Evolutionary conservation across 169 alveolate species (phyloP).

Genomic region (Plasmodium inui): DNA sequence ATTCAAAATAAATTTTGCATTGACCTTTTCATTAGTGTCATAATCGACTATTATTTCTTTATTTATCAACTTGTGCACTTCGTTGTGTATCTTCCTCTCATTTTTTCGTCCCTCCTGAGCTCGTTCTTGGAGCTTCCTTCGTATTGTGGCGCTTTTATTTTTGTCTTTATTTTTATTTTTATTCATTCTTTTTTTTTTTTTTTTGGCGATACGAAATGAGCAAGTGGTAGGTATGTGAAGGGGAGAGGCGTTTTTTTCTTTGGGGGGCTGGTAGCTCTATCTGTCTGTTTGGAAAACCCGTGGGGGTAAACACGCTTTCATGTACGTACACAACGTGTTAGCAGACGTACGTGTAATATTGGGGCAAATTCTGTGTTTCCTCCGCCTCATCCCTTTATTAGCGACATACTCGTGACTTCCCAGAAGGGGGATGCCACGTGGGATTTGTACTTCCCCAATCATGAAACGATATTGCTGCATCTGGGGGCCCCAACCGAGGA

Average conservation of each 20-base stretch:
- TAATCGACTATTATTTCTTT: slow-evolving; percentile 57
- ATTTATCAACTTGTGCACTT: slow-evolving; percentile 54
- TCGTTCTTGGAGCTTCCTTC: slow-evolving; percentile 49
- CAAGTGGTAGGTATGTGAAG: not conserved
- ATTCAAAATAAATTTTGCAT: slow-evolving; percentile 45
- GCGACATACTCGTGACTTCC: not conserved
- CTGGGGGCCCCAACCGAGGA: not conserved
- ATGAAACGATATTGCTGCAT: not conserved
- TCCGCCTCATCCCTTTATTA: not conserved
- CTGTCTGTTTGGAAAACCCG: not conserved
- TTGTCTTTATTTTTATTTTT: slow-evolving; percentile 28
- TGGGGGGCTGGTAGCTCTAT: not conserved
- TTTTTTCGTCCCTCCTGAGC: slow-evolving; percentile 10
- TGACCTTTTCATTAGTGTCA: slow-evolving; percentile 56
- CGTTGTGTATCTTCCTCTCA: slow-evolving; percentile 24
- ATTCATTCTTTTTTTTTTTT: not conserved
- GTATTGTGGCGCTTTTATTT: slow-evolving; percentile 8
- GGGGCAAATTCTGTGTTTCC: not conserved
- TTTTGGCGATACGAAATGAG: not conserved
- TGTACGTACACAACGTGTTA: not conserved
- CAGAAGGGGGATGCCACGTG: not conserved
- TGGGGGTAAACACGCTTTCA: not conserved
- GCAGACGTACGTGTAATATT: not conserved
- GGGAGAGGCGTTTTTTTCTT: not conserved
- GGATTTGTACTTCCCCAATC: not conserved